Evolutionary conservation across 139 green algal species (phyloP), one percentile per base, ranked within the genome.

Genomic region (Gonium pectorale): DNA sequence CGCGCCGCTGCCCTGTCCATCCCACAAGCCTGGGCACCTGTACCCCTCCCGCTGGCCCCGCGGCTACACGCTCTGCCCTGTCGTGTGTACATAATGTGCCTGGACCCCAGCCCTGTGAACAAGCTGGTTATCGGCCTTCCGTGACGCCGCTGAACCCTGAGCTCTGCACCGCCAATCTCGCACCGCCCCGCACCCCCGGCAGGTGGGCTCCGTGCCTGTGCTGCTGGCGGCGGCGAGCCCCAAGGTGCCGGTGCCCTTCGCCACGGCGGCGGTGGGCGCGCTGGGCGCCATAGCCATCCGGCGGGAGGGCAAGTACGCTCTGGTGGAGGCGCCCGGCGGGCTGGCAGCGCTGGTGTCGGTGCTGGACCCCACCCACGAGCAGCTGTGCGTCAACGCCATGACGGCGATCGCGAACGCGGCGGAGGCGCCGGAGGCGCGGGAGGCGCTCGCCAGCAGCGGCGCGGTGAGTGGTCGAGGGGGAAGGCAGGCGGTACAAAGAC

Each of bases 301-400:
- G 7, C 78, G 70, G 15, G 85, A 93, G 38, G 89, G 89, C 63
- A 92, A 93, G 68, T 87, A 90, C 60, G 91, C 91, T 26, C 46
- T 90, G 33, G 46, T 91, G 21, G 73, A 90, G 60, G 82, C 67
- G 22, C 31, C 54, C 46, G 38, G 38, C 27, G 83, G 79, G 7
- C 24, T 87, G 52, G 52, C 21, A 8, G 56, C 15, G 29, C 67
- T 87, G 8, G 70, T 79, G 29, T 8, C 29, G 19, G 31, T 67
- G 70, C 79, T 89, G 46, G 67, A 89, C 19, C 83, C 72, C 33
- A 29, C 11, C 9, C 37, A 51, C 29, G 81, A 78, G 49, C 75
- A 86, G 82, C 77, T 86, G 54, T 86, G 77, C 52, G 67, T 78
- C 21, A 80, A 86, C 68, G 54, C 66, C 3, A 68, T 86, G 67